Evolutionary conservation across 2,329 filamentous ascomycete genomes (phyloP).

Genomic region (Xylaria sp.): DNA sequence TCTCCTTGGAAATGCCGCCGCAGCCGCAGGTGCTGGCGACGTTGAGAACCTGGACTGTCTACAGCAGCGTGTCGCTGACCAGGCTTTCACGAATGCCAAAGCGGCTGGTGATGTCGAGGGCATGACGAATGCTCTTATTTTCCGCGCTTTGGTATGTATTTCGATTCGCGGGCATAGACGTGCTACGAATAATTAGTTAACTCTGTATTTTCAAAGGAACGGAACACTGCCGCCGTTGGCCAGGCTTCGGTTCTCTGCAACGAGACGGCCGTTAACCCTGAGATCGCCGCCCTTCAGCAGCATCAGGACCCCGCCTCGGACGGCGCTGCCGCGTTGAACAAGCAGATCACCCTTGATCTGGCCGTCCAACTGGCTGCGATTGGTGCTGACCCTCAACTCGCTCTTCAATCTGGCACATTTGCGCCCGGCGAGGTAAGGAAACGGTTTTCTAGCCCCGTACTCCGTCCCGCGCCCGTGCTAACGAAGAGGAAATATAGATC

Average conservation of each 20-base stretch:
- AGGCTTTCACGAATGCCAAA: constrained; percentile 71
- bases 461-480: constrained; percentile 8
- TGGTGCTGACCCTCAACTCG: constrained; percentile 70
- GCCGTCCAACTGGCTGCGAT: constrained; percentile 69
- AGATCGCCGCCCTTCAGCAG: constrained; percentile 71
- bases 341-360: constrained; percentile 68
- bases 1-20: constrained; percentile 60
- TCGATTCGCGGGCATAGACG: constrained; percentile 54
- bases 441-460: constrained; percentile 39
- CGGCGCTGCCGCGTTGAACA: constrained; percentile 68
- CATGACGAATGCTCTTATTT: constrained; percentile 66
- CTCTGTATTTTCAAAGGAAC: constrained; percentile 55
- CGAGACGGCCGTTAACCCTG: constrained; percentile 69
- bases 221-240: constrained; percentile 70
- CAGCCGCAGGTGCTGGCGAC: constrained; percentile 55
- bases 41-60: constrained; percentile 58
- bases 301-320: constrained; percentile 75
- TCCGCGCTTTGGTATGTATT: constrained; percentile 66
- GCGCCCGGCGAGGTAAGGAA: constrained; percentile 65
- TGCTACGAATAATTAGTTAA: constrained; percentile 11
- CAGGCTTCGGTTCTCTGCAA: constrained; percentile 67
- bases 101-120: constrained; percentile 62
- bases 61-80: constrained; percentile 64
- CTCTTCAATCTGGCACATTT: constrained; percentile 72
- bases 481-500: constrained; percentile 28